Percentiles rank a stretch among this genome's conserved stretches.
phyloP scores from a whole-genome alignment of 768 basidiomycete genomes.

The Termitomyces sp. region DNA sequence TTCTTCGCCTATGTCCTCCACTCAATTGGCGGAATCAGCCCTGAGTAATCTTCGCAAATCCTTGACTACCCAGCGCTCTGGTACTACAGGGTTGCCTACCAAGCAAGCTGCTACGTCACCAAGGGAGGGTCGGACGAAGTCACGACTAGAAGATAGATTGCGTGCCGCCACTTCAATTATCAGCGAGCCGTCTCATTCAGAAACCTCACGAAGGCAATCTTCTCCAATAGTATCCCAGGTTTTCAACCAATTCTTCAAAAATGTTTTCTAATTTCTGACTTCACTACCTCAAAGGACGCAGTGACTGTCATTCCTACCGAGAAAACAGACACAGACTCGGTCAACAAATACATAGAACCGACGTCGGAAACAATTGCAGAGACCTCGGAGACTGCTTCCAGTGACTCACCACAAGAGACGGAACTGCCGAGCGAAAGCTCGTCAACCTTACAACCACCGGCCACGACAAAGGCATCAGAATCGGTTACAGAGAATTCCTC shows the following conservation, averaged over 20 bases:
- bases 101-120: constrained; percentile 13
- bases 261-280: constrained; percentile 39
- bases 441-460: not conserved
- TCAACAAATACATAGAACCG: not conserved
- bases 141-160: constrained; percentile 73
- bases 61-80: constrained; percentile 45
- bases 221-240: constrained; percentile 25
- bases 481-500: not conserved
- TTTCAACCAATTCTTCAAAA: constrained; percentile 29
- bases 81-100: constrained; percentile 27
- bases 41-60: constrained; percentile 61
- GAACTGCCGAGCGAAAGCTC: not conserved
- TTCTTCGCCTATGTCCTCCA: constrained; percentile 36
- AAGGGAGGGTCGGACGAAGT: constrained; percentile 32
- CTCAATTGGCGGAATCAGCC: constrained; percentile 58
- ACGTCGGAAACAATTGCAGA: not conserved
- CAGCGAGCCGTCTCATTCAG: constrained; percentile 48
- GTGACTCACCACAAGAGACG: not conserved
- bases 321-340: not conserved
- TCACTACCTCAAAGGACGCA: constrained; percentile 19
- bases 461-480: not conserved
- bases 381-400: not conserved
- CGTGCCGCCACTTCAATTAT: constrained; percentile 55
- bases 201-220: constrained; percentile 34
- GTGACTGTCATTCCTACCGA: constrained; percentile 4